phyloP scores from a whole-genome alignment of 495 filamentous ascomycete species.

The Aspergillus campestris region DNA sequence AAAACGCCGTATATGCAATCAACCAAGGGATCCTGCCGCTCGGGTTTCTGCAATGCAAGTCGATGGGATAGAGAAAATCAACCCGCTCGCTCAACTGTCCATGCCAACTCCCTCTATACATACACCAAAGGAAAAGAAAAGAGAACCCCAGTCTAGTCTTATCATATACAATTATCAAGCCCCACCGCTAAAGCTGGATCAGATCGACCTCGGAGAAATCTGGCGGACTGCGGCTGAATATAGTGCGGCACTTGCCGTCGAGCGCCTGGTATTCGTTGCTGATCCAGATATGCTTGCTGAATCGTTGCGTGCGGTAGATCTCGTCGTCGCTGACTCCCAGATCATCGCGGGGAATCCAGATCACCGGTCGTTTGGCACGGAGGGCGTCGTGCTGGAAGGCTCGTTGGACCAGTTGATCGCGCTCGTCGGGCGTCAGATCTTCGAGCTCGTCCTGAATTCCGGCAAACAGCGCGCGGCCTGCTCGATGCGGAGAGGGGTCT shows the following conservation, averaged over 20 bases:
- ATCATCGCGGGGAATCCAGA: slow-evolving; percentile 94
- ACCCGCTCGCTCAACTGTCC: too few relatives aligned
- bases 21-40: too few relatives aligned
- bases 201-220: slow-evolving; percentile 89
- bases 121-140: too few relatives aligned
- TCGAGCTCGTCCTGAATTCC: slow-evolving; percentile 88
- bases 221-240: slow-evolving; percentile 81
- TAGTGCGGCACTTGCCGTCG: slow-evolving; percentile 74
- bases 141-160: too few relatives aligned
- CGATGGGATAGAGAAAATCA: too few relatives aligned
- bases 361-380: slow-evolving; percentile 72
- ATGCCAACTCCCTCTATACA: too few relatives aligned
- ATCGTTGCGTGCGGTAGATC: slow-evolving; percentile 64
- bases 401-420: slow-evolving; percentile 75
- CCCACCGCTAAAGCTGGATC: slow-evolving; percentile 56
- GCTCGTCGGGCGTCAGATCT: slow-evolving; percentile 84
- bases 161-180: background rate
- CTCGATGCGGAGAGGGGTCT: slow-evolving; percentile 36
- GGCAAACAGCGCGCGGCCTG: slow-evolving; percentile 75
- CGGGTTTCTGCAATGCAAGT: too few relatives aligned
- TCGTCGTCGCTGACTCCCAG: slow-evolving; percentile 90
- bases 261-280: slow-evolving; percentile 85
- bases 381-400: slow-evolving; percentile 90
- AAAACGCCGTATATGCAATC: too few relatives aligned
- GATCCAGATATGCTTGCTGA: slow-evolving; percentile 82